Evolutionary conservation across 2,329 filamentous ascomycete species (phyloP).

Genomic region (Colletotrichum sublineola): DNA sequence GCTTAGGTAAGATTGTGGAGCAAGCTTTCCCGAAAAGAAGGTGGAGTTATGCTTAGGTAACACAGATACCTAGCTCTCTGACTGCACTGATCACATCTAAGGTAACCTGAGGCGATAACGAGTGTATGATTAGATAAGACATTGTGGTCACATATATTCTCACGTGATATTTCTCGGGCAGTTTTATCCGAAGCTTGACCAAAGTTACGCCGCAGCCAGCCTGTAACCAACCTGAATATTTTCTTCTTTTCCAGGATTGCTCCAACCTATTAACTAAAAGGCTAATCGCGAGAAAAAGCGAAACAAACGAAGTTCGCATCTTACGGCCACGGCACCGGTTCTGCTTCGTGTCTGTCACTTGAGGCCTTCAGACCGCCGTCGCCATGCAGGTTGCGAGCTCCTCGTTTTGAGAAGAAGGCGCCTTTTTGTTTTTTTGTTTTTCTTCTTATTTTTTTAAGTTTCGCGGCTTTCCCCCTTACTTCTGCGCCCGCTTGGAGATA

Average conservation of each 20-base stretch:
- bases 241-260: not conserved
- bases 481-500: not conserved
- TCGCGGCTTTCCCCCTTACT: not conserved
- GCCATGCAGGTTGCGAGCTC: not conserved
- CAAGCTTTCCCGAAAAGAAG: conserved; percentile 31
- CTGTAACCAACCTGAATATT: conserved; percentile 8
- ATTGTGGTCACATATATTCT: not conserved
- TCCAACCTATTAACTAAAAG: not conserved
- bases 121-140: not conserved
- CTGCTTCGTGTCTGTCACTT: not conserved
- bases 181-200: conserved; percentile 28
- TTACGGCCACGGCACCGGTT: conserved; percentile 1
- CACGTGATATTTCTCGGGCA: not conserved
- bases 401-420: not conserved
- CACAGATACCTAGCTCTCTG: not conserved
- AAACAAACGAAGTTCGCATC: not conserved
- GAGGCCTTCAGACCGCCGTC: not conserved
- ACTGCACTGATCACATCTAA: no score
- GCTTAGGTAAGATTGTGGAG: conserved; percentile 36
- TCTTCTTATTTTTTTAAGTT: not conserved
- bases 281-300: not conserved
- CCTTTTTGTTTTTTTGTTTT: not conserved
- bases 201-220: conserved; percentile 10
- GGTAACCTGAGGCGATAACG: not conserved
- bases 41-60: conserved; percentile 10